A percentile compares a stretch with the other conserved stretches of the same genome.
Conservation (phyloP, 768 basidiomycete genomes). For the Trametes cingulata region DNA sequence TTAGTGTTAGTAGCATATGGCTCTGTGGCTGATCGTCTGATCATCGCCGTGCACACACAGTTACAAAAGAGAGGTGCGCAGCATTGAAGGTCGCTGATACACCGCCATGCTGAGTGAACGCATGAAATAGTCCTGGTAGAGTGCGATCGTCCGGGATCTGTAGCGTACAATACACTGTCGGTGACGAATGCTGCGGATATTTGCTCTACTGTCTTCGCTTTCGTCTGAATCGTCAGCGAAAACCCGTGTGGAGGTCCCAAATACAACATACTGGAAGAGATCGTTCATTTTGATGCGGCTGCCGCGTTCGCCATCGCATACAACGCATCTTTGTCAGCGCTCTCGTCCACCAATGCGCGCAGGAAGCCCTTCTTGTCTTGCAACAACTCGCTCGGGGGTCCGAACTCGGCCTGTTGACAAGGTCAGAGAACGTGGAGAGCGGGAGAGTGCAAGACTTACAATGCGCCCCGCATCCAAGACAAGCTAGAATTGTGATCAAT, state of each 20-base stretch:
- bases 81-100: no score
- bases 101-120: no score
- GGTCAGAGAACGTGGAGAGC: background rate
- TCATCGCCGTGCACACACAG: no score
- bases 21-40: no score
- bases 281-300: background rate
- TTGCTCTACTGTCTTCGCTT: background rate
- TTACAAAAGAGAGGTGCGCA: no score
- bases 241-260: background rate
- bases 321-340: constrained; percentile 50
- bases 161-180: constrained; percentile 1
- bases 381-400: constrained; percentile 50
- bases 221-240: background rate
- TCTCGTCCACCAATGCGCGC: constrained; percentile 57
- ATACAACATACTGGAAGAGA: background rate
- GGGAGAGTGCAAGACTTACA: constrained; percentile 30
- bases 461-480: constrained; percentile 44
- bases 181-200: background rate
- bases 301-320: constrained; percentile 40
- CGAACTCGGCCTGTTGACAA: constrained; percentile 50
- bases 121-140: no score
- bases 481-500: constrained; percentile 32
- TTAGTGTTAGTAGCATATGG: no score
- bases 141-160: no score
- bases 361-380: constrained; percentile 51